Evolutionary conservation across 441 rosid genomes (phyloP).

Genomic region (Croton laevigatus): DNA sequence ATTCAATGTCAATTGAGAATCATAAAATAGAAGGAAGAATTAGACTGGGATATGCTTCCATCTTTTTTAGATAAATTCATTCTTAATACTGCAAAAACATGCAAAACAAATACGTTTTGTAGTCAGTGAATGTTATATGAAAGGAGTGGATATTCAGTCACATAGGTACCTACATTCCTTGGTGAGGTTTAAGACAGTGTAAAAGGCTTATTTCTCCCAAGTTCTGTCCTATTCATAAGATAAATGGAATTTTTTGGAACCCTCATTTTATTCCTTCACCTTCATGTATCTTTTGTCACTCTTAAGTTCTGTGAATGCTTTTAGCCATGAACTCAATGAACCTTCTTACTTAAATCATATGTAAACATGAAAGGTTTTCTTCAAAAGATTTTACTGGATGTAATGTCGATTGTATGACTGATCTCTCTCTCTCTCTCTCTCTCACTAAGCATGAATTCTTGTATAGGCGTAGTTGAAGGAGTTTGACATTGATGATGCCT

Average conservation of each 20-base stretch:
- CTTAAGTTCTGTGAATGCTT: background rate
- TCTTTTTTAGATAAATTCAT: background rate
- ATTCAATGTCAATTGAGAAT: background rate
- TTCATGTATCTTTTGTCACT: background rate
- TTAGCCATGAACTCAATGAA: background rate
- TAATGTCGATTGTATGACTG: background rate
- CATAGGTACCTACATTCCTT: too few relatives aligned
- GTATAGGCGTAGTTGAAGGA: conserved; percentile 5
- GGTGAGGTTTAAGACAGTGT: background rate
- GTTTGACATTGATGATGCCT: background rate
- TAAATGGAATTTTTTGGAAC: background rate
- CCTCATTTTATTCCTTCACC: background rate
- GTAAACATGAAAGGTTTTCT: background rate
- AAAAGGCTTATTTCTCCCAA: background rate
- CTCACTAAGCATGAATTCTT: background rate
- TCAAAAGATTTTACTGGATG: background rate
- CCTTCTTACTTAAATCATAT: background rate
- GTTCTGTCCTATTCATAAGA: background rate
- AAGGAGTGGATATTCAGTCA: background rate
- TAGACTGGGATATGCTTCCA: background rate
- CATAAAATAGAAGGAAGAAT: background rate
- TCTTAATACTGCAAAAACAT: background rate
- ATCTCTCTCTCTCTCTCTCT: background rate
- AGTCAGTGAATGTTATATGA: background rate
- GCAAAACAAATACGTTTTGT: background rate